Conservation (phyloP, 495 filamentous ascomycete species). For the Cercophora sp. region DNA sequence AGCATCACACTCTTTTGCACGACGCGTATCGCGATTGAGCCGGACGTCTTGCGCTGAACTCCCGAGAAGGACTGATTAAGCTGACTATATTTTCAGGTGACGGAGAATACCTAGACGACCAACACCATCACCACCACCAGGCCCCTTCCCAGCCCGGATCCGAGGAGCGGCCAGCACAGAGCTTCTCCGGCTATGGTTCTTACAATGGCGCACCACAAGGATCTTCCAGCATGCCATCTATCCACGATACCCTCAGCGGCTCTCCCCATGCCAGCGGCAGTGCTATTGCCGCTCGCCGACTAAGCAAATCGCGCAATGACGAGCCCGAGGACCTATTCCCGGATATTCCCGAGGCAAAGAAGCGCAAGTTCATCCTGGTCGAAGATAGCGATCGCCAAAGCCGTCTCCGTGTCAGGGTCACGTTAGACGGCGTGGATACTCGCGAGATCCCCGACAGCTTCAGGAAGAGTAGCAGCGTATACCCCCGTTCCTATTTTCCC, state of each 20-base stretch:
- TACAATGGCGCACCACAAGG: conserved; percentile 56
- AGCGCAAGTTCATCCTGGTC: conserved; percentile 92
- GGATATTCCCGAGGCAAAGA: conserved; percentile 79
- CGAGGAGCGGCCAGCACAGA: conserved; percentile 70
- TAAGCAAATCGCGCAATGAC: conserved; percentile 33
- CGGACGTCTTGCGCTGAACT: conserved; percentile 3
- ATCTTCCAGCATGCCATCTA: conserved; percentile 64
- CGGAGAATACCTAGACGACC: conserved; percentile 53
- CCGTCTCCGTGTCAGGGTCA: conserved; percentile 81
- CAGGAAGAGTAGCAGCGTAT: conserved; percentile 81
- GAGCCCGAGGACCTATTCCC: conserved; percentile 70
- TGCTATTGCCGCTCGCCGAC: conserved; percentile 23
- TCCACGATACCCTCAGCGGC: conserved; percentile 64
- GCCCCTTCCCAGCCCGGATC: conserved; percentile 40
- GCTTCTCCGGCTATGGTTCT: conserved; percentile 64
- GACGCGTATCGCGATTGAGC: conserved; percentile 17
- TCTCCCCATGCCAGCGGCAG: conserved; percentile 35
- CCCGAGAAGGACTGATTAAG: conserved; percentile 5
- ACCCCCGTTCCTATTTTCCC: conserved; percentile 82
- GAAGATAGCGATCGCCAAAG: conserved; percentile 76
- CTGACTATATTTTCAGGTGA: conserved; percentile 43
- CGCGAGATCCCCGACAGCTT: conserved; percentile 93
- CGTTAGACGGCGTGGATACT: conserved; percentile 82
- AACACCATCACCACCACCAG: conserved; percentile 60
- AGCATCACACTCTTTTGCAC: conserved; percentile 30